These are phyloP conservation scores for Exophiala mesophila DNA, from an alignment of 2,329 filamentous ascomycete genomes.

Conservation along the genomic window DNA sequence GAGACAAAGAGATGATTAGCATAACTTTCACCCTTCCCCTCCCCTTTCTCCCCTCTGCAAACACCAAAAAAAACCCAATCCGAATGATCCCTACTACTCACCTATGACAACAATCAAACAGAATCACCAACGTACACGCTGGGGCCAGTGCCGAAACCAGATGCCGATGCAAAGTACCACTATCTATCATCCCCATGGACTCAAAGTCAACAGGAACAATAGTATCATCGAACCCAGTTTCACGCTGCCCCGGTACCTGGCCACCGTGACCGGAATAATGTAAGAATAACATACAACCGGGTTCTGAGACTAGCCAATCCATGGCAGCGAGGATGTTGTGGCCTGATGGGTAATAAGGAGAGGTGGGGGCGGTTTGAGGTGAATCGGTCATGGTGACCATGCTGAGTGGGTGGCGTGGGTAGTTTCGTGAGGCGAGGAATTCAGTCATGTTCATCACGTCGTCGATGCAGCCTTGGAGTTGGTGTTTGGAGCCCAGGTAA, in stretches of 20 bases:
- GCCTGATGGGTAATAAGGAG: slow-evolving; percentile 38
- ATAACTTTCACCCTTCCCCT: too few relatives aligned
- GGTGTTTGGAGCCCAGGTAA: slow-evolving; percentile 42
- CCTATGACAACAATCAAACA: slow-evolving; percentile 59
- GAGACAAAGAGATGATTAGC: background rate
- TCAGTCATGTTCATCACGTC: slow-evolving; percentile 48
- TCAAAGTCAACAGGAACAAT: slow-evolving; percentile 53
- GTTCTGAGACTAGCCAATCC: slow-evolving; percentile 49
- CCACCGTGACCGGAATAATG: slow-evolving; percentile 58
- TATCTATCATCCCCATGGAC: slow-evolving; percentile 50
- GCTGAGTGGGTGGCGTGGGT: slow-evolving; percentile 36
- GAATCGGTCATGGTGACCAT: slow-evolving; percentile 44
- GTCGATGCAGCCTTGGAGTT: slow-evolving; percentile 45
- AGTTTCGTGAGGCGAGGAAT: slow-evolving; percentile 43
- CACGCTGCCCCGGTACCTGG: slow-evolving; percentile 38
- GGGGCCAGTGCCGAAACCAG: slow-evolving; percentile 42
- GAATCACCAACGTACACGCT: slow-evolving; percentile 21
- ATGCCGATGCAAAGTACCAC: slow-evolving; percentile 34
- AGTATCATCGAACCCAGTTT: slow-evolving; percentile 42
- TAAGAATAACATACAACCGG: slow-evolving; percentile 38
- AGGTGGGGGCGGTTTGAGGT: slow-evolving; percentile 39
- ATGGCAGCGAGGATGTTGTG: slow-evolving; percentile 50
- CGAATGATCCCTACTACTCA: slow-evolving; percentile 28
- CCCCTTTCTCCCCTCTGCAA: slow-evolving; percentile 1
- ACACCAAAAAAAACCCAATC: too few relatives aligned